Conservation (phyloP, 2,329 filamentous ascomycete species). For the Monilinia vaccinii-corymbosi region DNA sequence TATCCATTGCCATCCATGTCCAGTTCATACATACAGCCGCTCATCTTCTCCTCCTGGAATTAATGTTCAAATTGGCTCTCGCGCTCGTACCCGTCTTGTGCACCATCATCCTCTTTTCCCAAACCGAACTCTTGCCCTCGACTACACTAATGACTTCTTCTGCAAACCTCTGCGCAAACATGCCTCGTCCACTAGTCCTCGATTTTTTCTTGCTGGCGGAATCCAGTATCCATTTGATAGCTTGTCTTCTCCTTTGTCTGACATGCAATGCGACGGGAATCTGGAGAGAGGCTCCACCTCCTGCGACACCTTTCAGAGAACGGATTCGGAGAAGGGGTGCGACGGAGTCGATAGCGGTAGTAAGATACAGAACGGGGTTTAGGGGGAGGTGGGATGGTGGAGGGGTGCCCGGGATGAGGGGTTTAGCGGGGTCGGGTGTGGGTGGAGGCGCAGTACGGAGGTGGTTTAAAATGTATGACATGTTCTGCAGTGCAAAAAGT, state of each 20-base stretch:
- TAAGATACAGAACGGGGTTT: slow-evolving; percentile 83
- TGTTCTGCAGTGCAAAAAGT: slow-evolving; percentile 48
- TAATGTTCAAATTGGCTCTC: slow-evolving; percentile 58
- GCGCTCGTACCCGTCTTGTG: slow-evolving; percentile 76
- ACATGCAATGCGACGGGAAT: slow-evolving; percentile 69
- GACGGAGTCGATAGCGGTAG: slow-evolving; percentile 83
- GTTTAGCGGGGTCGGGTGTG: slow-evolving; percentile 58
- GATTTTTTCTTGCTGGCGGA: slow-evolving; percentile 71
- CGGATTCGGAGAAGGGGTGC: slow-evolving; percentile 79
- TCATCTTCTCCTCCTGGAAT: slow-evolving; percentile 17
- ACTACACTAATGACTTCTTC: slow-evolving; percentile 82
- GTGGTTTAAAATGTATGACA: slow-evolving; percentile 71
- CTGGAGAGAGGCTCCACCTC: slow-evolving; percentile 77
- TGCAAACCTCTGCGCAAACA: slow-evolving; percentile 70
- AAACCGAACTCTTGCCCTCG: slow-evolving; percentile 74
- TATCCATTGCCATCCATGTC: background rate
- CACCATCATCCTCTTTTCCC: slow-evolving; percentile 69
- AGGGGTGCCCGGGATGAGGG: slow-evolving; percentile 67
- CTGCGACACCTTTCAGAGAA: slow-evolving; percentile 65
- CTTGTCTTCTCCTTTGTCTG: slow-evolving; percentile 67
- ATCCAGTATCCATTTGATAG: slow-evolving; percentile 84
- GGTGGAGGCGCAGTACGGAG: slow-evolving; percentile 81
- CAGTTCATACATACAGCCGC: background rate
- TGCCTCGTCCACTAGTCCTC: slow-evolving; percentile 58
- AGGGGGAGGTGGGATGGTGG: slow-evolving; percentile 73